Percentiles rank a stretch among this genome's conserved stretches.
phyloP scores from a whole-genome alignment of 2,329 filamentous ascomycete species.

The Epicoccum sorghinum region DNA sequence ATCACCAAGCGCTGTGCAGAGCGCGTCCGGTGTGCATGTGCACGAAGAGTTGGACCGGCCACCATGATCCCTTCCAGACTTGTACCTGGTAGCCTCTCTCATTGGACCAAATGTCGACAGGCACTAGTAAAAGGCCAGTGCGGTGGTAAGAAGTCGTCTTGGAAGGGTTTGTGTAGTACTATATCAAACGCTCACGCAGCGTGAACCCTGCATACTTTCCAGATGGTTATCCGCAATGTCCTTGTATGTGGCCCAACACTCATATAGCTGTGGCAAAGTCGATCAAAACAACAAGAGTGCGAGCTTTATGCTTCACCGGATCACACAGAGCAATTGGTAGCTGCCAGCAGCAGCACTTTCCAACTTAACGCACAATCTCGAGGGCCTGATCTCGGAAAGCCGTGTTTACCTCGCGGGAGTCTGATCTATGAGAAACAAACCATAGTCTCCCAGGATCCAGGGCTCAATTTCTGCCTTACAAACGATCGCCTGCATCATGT shows the following conservation, averaged over 20 bases:
- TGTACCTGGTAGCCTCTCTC: conserved; percentile 16
- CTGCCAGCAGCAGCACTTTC: too few relatives aligned
- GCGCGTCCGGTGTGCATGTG: conserved; percentile 38
- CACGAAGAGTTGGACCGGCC: conserved; percentile 32
- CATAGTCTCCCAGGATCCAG: not conserved
- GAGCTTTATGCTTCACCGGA: too few relatives aligned
- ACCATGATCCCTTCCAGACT: conserved; percentile 30
- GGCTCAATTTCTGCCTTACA: conserved; percentile 9
- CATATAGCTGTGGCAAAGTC: conserved; percentile 24
- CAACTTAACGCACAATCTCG: not conserved
- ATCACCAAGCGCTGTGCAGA: conserved; percentile 40
- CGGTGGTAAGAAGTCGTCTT: conserved; percentile 34
- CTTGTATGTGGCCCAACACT: conserved; percentile 18
- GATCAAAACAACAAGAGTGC: not conserved
- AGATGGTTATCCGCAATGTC: conserved; percentile 16
- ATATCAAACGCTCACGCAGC: conserved; percentile 42
- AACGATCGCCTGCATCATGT: conserved; percentile 9
- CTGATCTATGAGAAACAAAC: not conserved
- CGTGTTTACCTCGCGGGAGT: not conserved
- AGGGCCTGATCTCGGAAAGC: not conserved
- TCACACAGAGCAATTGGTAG: too few relatives aligned
- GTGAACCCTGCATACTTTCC: conserved; percentile 35
- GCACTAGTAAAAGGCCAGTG: conserved; percentile 27
- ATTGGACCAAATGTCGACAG: conserved; percentile 33
- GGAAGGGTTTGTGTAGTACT: conserved; percentile 43